Base-by-base conservation (phyloP, 352 stramenopile species). In the Blastocystis sp. region DNA sequence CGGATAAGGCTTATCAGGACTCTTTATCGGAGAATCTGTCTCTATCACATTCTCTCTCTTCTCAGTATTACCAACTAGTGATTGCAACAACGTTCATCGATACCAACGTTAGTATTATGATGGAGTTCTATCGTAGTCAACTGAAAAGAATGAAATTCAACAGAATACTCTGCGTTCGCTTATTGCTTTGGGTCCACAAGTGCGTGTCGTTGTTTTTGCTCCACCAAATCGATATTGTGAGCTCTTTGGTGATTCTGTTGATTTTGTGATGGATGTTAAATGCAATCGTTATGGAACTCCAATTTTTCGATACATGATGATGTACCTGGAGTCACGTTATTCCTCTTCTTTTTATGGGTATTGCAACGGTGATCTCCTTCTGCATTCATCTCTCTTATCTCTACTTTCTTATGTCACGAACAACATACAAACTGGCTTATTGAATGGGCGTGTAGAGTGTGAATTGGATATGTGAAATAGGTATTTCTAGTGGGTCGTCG, bases 231-330 rank as follows among this genome's bases (percentile, higher is more conserved):
- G 53, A 45, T 29, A 55, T 26, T 13, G 45, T 53, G 13, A n/a
- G 50, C 20, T n/a, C 39, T 55, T 66, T 55, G n/a, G 20, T 68
- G 50, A 11, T 47, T 15, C 0, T 7, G 20, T 84, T 68, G 43
- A 23, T 54, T 84, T 53, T 61, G 7, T n/a, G 9, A 9, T 20
- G 34, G 54, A 34, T 47, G 53, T 84, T 77, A 88, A 59, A 15
- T 77, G 54, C 47, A 88, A 88, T 76, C 59, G 37, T 2, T 77
- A 59, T 43, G 39, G 63, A 11, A 79, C 66, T 0, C 77, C 77
- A 3, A 54, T 63, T n/a, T 88, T 88, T 45, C 53, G 70, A 23
- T 29, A 45, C 34, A 88, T 88, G 77, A 88, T 88, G 77, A 37
- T 61, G 29, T 20, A 43, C n/a, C 15, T 88, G 1, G 77, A 88